A percentile compares a stretch with the other conserved stretches of the same genome.
These are phyloP conservation scores for Solanum rostratum DNA, from an alignment of 257 asterid species.

Conservation along the genomic window DNA sequence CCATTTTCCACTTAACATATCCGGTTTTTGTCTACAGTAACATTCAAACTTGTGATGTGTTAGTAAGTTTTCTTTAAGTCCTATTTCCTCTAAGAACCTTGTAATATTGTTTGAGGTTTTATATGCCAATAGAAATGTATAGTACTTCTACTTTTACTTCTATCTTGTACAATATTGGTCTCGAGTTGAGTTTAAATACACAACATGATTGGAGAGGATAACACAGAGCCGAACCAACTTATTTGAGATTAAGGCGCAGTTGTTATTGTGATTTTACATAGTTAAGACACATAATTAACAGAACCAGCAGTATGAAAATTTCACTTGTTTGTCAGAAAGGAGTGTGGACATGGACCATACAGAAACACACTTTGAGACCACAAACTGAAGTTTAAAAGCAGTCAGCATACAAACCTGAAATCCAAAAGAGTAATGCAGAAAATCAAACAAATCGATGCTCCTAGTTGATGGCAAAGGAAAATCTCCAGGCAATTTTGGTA, in stretches of 20 bases:
- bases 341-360: neutral
- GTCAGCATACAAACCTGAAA: conserved; percentile 65
- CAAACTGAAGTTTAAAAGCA: neutral
- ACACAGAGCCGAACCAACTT: neutral
- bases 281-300: neutral
- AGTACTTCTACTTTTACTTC: neutral
- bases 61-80: neutral
- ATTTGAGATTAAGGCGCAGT: neutral
- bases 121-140: neutral
- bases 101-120: neutral
- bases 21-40: neutral
- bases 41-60: neutral
- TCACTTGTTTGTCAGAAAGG: neutral
- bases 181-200: neutral
- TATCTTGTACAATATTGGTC: neutral
- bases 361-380: neutral
- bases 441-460: conserved; percentile 71
- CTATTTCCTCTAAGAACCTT: neutral
- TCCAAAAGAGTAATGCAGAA: conserved; percentile 72
- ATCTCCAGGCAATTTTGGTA: conserved; percentile 67
- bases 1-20: neutral
- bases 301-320: neutral
- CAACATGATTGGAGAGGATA: neutral
- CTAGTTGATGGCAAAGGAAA: conserved; percentile 59
- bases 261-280: neutral